These are phyloP conservation scores for Tolypocladium ophioglossoides DNA, from an alignment of 2,329 filamentous ascomycete genomes.

Conservation along the genomic window DNA sequence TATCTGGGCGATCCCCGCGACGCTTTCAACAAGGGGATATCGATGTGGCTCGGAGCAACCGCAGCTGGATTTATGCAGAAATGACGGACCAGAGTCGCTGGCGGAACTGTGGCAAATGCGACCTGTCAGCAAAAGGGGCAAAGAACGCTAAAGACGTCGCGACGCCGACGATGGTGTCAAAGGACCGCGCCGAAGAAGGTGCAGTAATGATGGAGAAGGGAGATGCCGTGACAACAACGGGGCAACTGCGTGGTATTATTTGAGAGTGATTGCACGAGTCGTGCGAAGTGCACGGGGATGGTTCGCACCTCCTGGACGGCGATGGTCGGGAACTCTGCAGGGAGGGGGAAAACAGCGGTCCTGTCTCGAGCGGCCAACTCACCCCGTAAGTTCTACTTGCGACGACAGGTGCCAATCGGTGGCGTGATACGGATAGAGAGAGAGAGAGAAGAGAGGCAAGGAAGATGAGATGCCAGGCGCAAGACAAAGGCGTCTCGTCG, in stretches of 20 bases:
- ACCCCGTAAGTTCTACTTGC: neutral
- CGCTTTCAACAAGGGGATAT: neutral
- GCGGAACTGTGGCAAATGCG: neutral
- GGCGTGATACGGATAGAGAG: neutral
- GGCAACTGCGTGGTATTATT: neutral
- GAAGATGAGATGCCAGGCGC: neutral
- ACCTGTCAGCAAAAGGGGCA: neutral
- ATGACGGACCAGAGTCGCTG: neutral
- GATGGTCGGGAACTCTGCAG: neutral
- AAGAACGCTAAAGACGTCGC: neutral
- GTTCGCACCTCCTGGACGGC: neutral
- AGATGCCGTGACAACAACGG: neutral
- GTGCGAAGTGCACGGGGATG: neutral
- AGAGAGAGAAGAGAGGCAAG: neutral
- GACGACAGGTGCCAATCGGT: neutral
- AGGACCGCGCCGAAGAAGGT: neutral
- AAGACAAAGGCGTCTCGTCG: neutral
- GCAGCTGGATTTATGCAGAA: neutral
- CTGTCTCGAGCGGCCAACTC: neutral
- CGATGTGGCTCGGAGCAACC: neutral
- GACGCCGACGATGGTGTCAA: neutral
- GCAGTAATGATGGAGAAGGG: neutral
- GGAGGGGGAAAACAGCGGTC: neutral
- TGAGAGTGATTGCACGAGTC: neutral
- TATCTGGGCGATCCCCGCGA: slow-evolving; percentile 11